Evolutionary conservation across 1,139 yeast species (phyloP).

Genomic region (Candida buenavistaensis): DNA sequence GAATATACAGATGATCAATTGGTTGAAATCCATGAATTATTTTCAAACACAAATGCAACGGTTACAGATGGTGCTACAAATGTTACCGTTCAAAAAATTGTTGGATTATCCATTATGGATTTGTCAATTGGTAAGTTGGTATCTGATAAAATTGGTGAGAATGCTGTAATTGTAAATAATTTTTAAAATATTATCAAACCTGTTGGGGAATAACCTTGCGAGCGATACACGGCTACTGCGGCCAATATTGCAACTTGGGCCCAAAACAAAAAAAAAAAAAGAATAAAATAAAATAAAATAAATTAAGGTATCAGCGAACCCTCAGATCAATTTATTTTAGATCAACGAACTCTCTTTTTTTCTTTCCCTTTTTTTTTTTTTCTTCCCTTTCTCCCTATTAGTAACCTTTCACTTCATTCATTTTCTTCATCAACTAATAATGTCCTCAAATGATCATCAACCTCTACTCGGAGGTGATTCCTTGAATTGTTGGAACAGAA

Average conservation of each 20-base stretch:
- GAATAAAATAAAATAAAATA: too few species aligned
- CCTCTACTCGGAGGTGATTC: slow-evolving; percentile 17
- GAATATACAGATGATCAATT: slow-evolving; percentile 34
- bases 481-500: slow-evolving; percentile 11
- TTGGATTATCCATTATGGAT: slow-evolving; percentile 66
- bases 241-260: too few species aligned
- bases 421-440: slow-evolving; percentile 4
- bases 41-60: slow-evolving; percentile 9
- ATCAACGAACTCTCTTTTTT: too few species aligned
- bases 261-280: too few species aligned
- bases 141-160: slow-evolving; percentile 15
- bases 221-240: too few species aligned
- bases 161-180: slow-evolving; percentile 13
- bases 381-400: neutral
- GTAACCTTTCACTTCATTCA: neutral
- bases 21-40: slow-evolving; percentile 46
- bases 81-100: slow-evolving; percentile 50
- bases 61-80: slow-evolving; percentile 17
- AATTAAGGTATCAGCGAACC: too few species aligned
- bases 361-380: too few species aligned
- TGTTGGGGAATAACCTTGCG: too few species aligned
- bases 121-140: slow-evolving; percentile 42
- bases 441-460: slow-evolving; percentile 8
- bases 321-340: too few species aligned
- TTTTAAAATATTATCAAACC: slow-evolving; percentile 10